Conservation (phyloP, 1,284 basidiomycete species). For the Ceratobasidium sp. region DNA sequence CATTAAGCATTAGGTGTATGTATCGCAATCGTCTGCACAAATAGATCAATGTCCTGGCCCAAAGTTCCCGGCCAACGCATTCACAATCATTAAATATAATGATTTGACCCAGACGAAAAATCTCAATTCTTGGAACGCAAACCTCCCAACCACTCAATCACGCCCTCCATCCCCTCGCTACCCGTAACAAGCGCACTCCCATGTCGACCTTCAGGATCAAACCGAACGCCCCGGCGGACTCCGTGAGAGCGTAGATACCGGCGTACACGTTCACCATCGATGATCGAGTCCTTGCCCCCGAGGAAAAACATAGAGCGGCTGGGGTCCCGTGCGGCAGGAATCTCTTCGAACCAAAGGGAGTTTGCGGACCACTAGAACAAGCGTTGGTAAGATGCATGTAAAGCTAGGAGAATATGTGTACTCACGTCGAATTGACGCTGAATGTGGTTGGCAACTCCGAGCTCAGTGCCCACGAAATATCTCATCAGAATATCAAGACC, state of each 20-base stretch:
- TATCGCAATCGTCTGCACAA: too few species aligned
- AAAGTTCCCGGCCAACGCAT: too few species aligned
- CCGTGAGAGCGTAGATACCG: slow-evolving; percentile 79
- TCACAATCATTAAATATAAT: not conserved
- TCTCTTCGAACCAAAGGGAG: slow-evolving; percentile 86
- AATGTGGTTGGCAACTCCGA: slow-evolving; percentile 84
- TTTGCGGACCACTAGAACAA: slow-evolving; percentile 76
- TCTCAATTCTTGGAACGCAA: slow-evolving; percentile 45
- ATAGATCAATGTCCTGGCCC: too few species aligned
- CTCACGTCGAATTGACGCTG: slow-evolving; percentile 75
- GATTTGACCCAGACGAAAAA: not conserved
- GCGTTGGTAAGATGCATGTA: slow-evolving; percentile 42
- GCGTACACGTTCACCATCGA: slow-evolving; percentile 76
- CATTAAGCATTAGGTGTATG: too few species aligned
- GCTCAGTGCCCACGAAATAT: slow-evolving; percentile 84
- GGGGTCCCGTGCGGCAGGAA: slow-evolving; percentile 71
- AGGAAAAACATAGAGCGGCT: slow-evolving; percentile 69
- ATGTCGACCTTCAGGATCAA: slow-evolving; percentile 71
- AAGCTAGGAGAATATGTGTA: slow-evolving; percentile 1
- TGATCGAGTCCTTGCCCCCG: slow-evolving; percentile 79
- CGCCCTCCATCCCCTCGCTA: slow-evolving; percentile 61
- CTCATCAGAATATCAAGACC: slow-evolving; percentile 79
- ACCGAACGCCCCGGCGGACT: slow-evolving; percentile 70
- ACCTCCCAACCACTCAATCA: slow-evolving; percentile 66
- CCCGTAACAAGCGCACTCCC: slow-evolving; percentile 71